phyloP scores from a whole-genome alignment of 495 filamentous ascomycete species.

The Daldinia grandis region DNA sequence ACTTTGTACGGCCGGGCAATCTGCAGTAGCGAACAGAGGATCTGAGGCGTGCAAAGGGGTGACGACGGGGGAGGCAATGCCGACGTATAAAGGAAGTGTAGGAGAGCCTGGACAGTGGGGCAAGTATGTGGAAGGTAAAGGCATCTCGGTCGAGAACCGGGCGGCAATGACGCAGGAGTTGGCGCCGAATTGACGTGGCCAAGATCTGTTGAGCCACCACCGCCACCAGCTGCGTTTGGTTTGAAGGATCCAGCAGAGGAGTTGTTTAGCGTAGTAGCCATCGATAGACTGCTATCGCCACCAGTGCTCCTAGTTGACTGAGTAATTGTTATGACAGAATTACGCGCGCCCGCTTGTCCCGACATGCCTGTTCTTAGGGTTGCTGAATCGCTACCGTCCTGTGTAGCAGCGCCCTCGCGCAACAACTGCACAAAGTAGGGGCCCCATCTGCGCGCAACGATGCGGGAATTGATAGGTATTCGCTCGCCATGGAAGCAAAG shows the following conservation, averaged over 20 bases:
- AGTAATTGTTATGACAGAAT: conserved; percentile 87
- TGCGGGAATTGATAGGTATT: conserved; percentile 89
- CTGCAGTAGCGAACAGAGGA: conserved; percentile 93
- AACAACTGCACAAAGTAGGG: conserved; percentile 93
- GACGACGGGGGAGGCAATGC: conserved; percentile 77
- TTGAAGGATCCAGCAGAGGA: conserved; percentile 56
- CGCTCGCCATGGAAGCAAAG: conserved; percentile 88
- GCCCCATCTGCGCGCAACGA: conserved; percentile 89
- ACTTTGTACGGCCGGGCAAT: conserved; percentile 92
- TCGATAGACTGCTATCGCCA: conserved; percentile 64
- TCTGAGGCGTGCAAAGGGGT: conserved; percentile 90
- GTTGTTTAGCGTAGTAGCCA: conserved; percentile 63
- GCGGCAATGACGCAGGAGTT: conserved; percentile 64
- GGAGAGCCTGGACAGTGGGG: conserved; percentile 83
- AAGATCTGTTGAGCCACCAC: conserved; percentile 46
- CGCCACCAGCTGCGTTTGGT: conserved; percentile 48
- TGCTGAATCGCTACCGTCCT: conserved; percentile 61
- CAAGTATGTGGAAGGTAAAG: conserved; percentile 93
- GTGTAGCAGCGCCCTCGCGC: conserved; percentile 71
- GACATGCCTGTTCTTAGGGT: conserved; percentile 55
- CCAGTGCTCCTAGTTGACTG: conserved; percentile 66
- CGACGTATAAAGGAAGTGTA: conserved; percentile 93
- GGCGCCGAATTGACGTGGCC: conserved; percentile 57
- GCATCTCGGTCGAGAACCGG: conserved; percentile 79
- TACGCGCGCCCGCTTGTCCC: conserved; percentile 61